Evolutionary conservation across 2,329 filamentous ascomycete species (phyloP), one percentile per base, ranked within the genome.

Genomic region (Drechslerella coelobrocha): DNA sequence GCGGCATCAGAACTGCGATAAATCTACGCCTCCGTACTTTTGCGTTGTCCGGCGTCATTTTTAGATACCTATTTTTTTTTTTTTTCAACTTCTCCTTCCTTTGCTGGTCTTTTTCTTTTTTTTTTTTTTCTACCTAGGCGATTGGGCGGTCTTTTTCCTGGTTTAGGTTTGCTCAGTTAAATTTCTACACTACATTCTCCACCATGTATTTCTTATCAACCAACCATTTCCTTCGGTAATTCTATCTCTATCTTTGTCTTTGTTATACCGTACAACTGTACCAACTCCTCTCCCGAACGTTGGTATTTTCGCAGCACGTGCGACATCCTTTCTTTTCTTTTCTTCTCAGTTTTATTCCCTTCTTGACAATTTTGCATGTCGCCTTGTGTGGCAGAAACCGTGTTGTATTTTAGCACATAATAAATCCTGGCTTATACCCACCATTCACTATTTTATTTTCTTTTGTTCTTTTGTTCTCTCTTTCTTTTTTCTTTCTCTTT

Each of bases 341-440:
- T 19, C 17, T 19, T 5, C 17, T 21, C 48, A 27, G n/a, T 54
- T 41, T 27, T 41, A 7, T 21, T 53, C 24, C 43, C 23, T 61
- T 27, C 56, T 41, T 39, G 53, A 45, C 57, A 69, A 57, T 61
- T 37, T 69, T 51, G 41, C 41, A 61, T 29, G 56, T 45, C 62
- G 52, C 52, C 52, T 47, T 48, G 57, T 69, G 57, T 61, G 52
- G 56, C 57, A 59, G 65, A 61, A 48, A 57, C 43, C 45, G 56
- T 69, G 65, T 69, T 69, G 65, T 69, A 69, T 69, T 69, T 69
- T 55, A 56, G 24, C 48, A 57, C 61, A 50, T 56, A 51, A 69
- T 45, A 45, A 45, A 19, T 19, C 41, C n/a, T 8, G 41, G 21
- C 21, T 45, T 45, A 45, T 45, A 45, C 41, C 41, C 41, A 45